Conservation (phyloP, 345 rosid species). For the Psidium guajava region DNA sequence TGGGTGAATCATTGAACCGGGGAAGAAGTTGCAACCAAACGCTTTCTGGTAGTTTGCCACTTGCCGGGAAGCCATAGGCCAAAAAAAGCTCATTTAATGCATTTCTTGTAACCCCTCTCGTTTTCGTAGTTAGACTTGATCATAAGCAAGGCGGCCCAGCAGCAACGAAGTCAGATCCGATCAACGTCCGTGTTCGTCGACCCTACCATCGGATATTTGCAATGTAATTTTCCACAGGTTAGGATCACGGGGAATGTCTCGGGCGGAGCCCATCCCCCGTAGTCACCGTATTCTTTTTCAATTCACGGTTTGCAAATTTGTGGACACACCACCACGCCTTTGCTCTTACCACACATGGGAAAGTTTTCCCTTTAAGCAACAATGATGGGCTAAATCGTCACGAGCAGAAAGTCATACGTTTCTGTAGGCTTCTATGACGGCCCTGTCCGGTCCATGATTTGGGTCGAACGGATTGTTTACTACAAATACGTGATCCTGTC, state of each 20-base stretch:
- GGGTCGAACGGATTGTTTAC: not conserved
- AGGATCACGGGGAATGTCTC: not conserved
- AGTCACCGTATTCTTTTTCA: not conserved
- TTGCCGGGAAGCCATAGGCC: not conserved
- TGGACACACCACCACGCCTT: not conserved
- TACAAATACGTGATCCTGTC: not conserved
- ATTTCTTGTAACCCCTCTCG: not conserved
- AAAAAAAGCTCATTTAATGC: not conserved
- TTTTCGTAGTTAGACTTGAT: not conserved
- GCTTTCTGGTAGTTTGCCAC: not conserved
- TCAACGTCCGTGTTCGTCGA: not conserved
- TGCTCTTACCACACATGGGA: not conserved
- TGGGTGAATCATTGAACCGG: not conserved
- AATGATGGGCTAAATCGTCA: not conserved
- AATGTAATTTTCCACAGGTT: not conserved
- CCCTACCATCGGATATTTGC: not conserved
- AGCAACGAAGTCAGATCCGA: not conserved
- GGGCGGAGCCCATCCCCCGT: not conserved
- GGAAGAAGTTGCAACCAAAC: not conserved
- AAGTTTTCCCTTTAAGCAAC: not conserved
- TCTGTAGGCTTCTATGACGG: not conserved
- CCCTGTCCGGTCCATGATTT: not conserved
- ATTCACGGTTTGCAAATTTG: not conserved
- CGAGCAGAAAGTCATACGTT: not conserved
- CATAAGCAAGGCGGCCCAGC: not conserved